phyloP scores from a whole-genome alignment of 1,284 basidiomycete species.

The Leucoagaricus sp. region DNA sequence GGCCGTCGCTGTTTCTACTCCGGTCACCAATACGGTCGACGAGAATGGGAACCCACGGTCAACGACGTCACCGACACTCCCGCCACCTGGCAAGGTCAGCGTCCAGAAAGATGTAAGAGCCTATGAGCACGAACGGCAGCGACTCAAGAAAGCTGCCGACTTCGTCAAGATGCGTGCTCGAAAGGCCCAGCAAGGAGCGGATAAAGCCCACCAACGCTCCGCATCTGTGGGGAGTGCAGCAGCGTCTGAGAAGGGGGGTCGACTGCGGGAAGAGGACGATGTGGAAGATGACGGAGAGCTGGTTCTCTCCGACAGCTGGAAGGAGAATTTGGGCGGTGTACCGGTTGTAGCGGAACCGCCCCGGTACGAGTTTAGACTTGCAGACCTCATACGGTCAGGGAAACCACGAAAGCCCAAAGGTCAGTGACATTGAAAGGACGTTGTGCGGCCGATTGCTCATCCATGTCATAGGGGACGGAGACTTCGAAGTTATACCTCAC shows the following conservation, averaged over 20 bases:
- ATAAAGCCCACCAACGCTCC: conserved; percentile 3
- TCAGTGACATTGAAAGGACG: background rate
- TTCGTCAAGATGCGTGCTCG: conserved; percentile 16
- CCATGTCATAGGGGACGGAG: conserved; percentile 6
- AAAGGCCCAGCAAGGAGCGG: conserved; percentile 13
- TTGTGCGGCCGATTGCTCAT: background rate
- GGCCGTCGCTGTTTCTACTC: background rate
- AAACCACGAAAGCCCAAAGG: conserved; percentile 8
- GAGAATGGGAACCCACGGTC: conserved; percentile 1
- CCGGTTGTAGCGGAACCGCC: background rate
- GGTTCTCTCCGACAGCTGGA: conserved; percentile 12
- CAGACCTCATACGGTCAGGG: conserved; percentile 15
- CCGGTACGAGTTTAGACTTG: conserved; percentile 16
- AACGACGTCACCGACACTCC: conserved; percentile 2
- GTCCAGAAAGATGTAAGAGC: conserved; percentile 15
- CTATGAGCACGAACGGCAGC: conserved; percentile 19
- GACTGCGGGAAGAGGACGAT: conserved; percentile 1
- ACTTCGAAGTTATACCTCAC: conserved; percentile 17
- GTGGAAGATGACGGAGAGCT: conserved; percentile 8
- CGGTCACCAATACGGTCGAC: background rate
- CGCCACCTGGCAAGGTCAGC: conserved; percentile 9
- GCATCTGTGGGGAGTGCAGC: background rate
- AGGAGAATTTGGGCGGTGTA: conserved; percentile 4
- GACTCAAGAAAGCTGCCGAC: conserved; percentile 19
- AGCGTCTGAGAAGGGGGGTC: conserved; percentile 13